phyloP scores from a whole-genome alignment of 2,329 filamentous ascomycete species.

The Alternaria conjuncta region DNA sequence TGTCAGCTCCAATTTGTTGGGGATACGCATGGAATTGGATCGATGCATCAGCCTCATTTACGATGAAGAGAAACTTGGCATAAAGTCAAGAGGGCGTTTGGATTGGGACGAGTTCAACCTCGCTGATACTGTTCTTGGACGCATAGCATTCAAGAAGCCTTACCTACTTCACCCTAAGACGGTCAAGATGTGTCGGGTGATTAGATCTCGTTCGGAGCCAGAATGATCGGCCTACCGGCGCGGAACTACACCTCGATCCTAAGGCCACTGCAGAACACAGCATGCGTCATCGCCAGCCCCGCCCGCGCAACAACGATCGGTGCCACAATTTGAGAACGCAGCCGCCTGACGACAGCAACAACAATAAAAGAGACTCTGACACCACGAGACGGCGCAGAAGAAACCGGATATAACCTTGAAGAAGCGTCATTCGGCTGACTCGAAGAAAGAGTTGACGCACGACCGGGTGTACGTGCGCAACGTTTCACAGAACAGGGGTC shows the following conservation, averaged over 20 bases:
- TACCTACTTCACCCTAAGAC: not conserved
- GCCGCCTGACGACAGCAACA: not conserved
- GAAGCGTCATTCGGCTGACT: not conserved
- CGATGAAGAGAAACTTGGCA: not conserved
- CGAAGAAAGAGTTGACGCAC: slow-evolving; percentile 2
- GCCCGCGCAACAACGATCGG: not conserved
- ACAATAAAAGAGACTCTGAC: not conserved
- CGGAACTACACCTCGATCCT: not conserved
- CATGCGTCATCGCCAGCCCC: not conserved
- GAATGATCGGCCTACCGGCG: not conserved
- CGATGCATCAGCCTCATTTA: not conserved
- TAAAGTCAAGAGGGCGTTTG: not conserved
- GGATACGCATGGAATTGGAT: not conserved
- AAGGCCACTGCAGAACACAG: not conserved
- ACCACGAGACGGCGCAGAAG: not conserved
- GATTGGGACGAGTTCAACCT: not conserved
- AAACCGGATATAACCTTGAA: not conserved
- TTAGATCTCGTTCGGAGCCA: not conserved
- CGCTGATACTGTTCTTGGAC: not conserved
- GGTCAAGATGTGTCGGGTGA: not conserved
- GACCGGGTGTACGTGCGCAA: slow-evolving; percentile 7
- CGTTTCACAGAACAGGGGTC: slow-evolving; percentile 1
- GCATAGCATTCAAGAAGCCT: not conserved
- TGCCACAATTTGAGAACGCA: not conserved
- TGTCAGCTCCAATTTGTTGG: not conserved